Base-by-base conservation (phyloP, 2,329 filamentous ascomycete species). In the Myrmaecium sp. region DNA sequence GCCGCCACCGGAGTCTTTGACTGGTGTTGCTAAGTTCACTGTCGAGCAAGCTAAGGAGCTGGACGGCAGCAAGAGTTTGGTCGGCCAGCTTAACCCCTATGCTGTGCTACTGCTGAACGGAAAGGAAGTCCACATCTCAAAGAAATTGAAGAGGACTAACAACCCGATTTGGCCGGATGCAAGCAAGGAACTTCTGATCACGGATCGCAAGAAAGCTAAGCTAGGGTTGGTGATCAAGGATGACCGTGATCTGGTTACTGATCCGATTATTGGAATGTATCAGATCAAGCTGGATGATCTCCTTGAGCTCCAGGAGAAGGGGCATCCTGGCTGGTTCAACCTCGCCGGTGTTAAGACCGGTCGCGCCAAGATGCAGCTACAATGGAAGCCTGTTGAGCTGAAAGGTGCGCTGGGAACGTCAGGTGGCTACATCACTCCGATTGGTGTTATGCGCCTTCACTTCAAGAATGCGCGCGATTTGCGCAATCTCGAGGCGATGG, bases 31-130 rank as follows among this genome's bases (percentile, higher is more conserved):
- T 35, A 76, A 82, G 34, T 93, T 94, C 52, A 91, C 78, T 0
- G 69, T 98, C 27, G 84, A 94, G 47, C 86, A 93, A 53, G 86
- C 84, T 38, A 98, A 98, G 60, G 86, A 95, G 41, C 66, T 98
- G 17, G 89, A 98, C 44, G 76, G 76, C 26, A 78, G 70, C 37
- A 94, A 89, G 72, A 93, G 83, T 53, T 58, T 98, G 45, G 74
- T 95, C 33, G 89, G 89, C 16, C 66, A 75, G 35, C 73, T 98
- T 24, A 95, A 83, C 52, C 89, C 89, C 2, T 98, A 95, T 39
- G 84, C 81, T 6, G 64, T 74, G 17, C 64, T 98, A 26, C 65
- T 94, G 23, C 69, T 98, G 39, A 98, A 98, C 42, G 79, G 82
- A 35, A 92, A 89, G 54, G 77, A 91, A 47, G 67, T 95, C 4